Base-by-base conservation (phyloP, 2,329 filamentous ascomycete species). In the Monosporascus cannonballus region DNA sequence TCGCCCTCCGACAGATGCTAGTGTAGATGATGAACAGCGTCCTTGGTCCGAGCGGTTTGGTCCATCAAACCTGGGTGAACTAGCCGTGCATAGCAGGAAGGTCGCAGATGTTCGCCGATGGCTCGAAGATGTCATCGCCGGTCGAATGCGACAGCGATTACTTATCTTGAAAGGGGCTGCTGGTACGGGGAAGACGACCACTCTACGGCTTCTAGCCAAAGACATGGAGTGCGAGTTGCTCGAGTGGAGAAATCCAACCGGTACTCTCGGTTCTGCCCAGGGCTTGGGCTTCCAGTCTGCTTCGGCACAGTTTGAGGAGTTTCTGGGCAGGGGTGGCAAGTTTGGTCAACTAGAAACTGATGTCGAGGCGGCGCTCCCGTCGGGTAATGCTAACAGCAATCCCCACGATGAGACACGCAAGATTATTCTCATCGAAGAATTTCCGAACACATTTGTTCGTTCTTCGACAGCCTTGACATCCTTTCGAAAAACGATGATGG, bases 71-170 rank as follows among this genome's bases (percentile, higher is more conserved):
- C 69, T 96, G 14, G 85, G 91, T 17, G 93, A 97, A 71, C 75
- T 99, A 46, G 93, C 88, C 0, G 93, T 99, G 18, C 92, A 99
- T 69, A 96, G 95, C 74, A 94, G 83, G 62, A 99, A 99, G 69
- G 89, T 97, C 6, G 73, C 83, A 2, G 92, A 97, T 71, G 92
- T 97, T 46, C 82, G 85, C 54, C 78, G 73, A 54, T 97, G 94
- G 92, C 73, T 99, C 36, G 83, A 88, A 44, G 82, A 86, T 64
- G 89, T 90, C 18, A 80, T 90, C 56, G 69, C 71, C 25, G 88
- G 89, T 17, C 75, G 76, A 38, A 71, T 81, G 68, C 76, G 81
- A 54, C 84, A 96, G 74, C 81, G 88, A 55, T 67, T 96, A 53
- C 78, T 96, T 53, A 77, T 99, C 27, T 76, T 99, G 44, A 96